Evolutionary conservation across 192 early-diverging fungal genomes (phyloP), one percentile per base, ranked within the genome.

Genomic region (Allomyces macrogynus): DNA sequence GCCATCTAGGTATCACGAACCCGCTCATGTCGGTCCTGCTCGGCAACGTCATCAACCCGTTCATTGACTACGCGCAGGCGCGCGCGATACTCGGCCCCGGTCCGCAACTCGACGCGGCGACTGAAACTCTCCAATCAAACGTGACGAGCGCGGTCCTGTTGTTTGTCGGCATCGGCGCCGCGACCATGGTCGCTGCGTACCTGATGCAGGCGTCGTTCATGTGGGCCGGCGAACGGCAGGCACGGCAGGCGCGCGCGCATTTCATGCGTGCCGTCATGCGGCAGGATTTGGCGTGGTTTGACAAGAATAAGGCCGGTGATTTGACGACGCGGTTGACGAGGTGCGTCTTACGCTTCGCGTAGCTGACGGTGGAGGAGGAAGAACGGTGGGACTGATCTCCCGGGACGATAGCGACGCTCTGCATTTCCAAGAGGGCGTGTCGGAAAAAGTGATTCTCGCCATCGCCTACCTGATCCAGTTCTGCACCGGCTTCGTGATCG

Each of bases 271-370:
- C 89, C 9, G 85, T 94, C 63, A 76, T 97, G 64, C 80, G 89
- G 60, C 93, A 97, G 72, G 86, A 94, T 26, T 82, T 90, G 54
- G 81, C 79, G 20, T 97, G 89, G 86, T 93, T 93, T 70, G 93
- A 97, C 65, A 70, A 77, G 23, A 76, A 73, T 32, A 78, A 80
- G 64, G 80, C 84, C 22, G 92, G 89, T 62, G 87, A 87, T 63
- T 79, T 97, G 54, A 87, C 89, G 8, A 89, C 91, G 25, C 86
- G 90, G 25, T 81, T 97, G 12, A 57, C 49, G 16, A 57, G 49
- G 49, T 57, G 20, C 49, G 20, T 83, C n/a, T n/a, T n/a, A n/a
- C n/a, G n/a, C n/a, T 90, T 8, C 0, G 32, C 4, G 3, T 40
- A 26, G 26, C 4, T 40, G 7, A 8, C 4, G 32, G 32, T 40